A percentile compares a stretch with the other conserved stretches of the same genome.
Conservation (phyloP, 2,329 filamentous ascomycete species). For the Penicillium hesseltinei region DNA sequence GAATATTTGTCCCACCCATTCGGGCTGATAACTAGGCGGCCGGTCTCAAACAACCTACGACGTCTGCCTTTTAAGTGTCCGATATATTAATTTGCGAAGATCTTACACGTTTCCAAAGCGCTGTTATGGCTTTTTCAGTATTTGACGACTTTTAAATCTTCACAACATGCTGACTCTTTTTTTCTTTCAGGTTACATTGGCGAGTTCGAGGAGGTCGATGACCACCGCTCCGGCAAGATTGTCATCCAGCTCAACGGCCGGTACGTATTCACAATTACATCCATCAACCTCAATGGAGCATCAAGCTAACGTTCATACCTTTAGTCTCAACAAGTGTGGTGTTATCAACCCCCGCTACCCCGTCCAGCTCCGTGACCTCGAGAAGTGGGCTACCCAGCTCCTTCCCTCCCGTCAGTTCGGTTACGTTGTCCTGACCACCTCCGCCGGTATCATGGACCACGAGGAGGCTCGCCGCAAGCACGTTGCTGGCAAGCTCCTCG, state of each 20-base stretch:
- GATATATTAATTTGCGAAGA: slow-evolving; percentile 85
- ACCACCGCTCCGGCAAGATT: slow-evolving; percentile 99
- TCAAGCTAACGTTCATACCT: slow-evolving; percentile 13
- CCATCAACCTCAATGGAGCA: not conserved
- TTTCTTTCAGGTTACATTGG: slow-evolving; percentile 81
- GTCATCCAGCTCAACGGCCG: slow-evolving; percentile 99
- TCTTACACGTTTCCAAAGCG: slow-evolving; percentile 94
- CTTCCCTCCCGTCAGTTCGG: slow-evolving; percentile 99
- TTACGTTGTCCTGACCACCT: slow-evolving; percentile 98
- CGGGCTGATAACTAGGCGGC: slow-evolving; percentile 99
- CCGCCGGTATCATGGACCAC: slow-evolving; percentile 99
- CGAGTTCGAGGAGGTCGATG: slow-evolving; percentile 99
- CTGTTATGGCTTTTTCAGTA: slow-evolving; percentile 50
- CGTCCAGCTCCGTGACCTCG: slow-evolving; percentile 93
- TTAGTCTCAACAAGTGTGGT: slow-evolving; percentile 90
- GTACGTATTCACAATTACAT: slow-evolving; percentile 35
- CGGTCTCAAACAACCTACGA: slow-evolving; percentile 77
- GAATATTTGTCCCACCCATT: slow-evolving; percentile 45
- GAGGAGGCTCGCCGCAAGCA: slow-evolving; percentile 99
- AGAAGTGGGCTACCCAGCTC: slow-evolving; percentile 99
- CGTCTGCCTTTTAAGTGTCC: slow-evolving; percentile 99
- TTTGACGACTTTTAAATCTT: slow-evolving; percentile 91
- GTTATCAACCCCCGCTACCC: slow-evolving; percentile 99
- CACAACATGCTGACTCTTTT: slow-evolving; percentile 72
- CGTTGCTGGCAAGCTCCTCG: slow-evolving; percentile 98